Evolutionary conservation across 2,329 filamentous ascomycete species (phyloP).

Genomic region (Trichophyton schoenleinii): DNA sequence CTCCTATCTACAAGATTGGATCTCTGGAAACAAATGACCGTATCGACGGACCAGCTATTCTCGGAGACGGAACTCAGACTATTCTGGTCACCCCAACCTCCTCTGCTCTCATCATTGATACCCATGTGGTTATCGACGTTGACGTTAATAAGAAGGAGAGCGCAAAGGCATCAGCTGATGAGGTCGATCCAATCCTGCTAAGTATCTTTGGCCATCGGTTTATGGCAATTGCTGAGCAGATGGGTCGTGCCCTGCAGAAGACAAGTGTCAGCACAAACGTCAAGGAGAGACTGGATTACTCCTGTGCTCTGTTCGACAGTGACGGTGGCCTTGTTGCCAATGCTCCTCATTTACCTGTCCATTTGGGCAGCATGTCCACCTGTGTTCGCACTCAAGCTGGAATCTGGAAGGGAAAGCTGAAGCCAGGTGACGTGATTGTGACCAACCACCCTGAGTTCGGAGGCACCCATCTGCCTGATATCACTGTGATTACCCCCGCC

Average conservation of each 20-base stretch:
- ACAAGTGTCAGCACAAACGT: conserved; percentile 70
- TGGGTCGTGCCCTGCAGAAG: conserved; percentile 67
- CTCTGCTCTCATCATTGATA: conserved; percentile 61
- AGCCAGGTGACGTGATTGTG: conserved; percentile 68
- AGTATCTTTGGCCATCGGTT: conserved; percentile 72
- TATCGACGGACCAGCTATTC: conserved; percentile 67
- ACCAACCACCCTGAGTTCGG: conserved; percentile 77
- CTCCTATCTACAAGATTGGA: conserved; percentile 70
- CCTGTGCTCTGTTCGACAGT: conserved; percentile 61
- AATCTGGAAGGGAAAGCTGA: conserved; percentile 67
- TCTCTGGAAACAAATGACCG: conserved; percentile 60
- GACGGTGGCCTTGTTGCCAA: conserved; percentile 63
- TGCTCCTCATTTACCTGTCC: conserved; percentile 64
- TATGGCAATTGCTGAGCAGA: conserved; percentile 77
- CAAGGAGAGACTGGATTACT: conserved; percentile 65
- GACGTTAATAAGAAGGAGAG: conserved; percentile 43
- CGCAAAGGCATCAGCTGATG: conserved; percentile 22
- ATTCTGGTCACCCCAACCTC: conserved; percentile 68
- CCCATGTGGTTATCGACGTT: conserved; percentile 72
- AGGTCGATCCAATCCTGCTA: conserved; percentile 63
- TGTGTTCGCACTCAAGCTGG: conserved; percentile 62
- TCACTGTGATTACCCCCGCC: conserved; percentile 63
- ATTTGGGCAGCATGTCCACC: conserved; percentile 68
- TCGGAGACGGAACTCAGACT: conserved; percentile 62
- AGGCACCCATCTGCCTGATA: conserved; percentile 71